These are phyloP conservation scores for Balamuthia mandrillaris DNA, from an alignment of 208 protist genomes.

Conservation along the genomic window DNA sequence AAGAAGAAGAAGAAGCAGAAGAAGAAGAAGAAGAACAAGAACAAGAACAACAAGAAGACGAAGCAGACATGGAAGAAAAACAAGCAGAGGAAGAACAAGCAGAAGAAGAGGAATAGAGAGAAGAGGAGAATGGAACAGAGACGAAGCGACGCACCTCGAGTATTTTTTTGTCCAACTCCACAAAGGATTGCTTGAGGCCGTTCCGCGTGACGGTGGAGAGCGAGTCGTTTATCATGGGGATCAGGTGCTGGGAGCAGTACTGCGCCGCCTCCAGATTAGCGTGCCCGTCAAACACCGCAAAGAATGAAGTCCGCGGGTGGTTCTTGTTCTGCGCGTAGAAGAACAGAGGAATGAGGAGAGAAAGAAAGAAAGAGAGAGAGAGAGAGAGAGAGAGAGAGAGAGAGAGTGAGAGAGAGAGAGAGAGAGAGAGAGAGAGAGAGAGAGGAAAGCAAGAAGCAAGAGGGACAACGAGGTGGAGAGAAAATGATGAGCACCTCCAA, in stretches of 20 bases:
- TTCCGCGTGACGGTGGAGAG: neutral
- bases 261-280: neutral
- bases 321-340: too few relatives aligned
- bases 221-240: neutral
- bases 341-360: neutral
- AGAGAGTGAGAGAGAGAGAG: neutral
- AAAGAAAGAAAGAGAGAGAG: neutral
- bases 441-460: too few relatives aligned
- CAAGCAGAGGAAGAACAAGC: neutral
- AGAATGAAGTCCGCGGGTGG: too few relatives aligned
- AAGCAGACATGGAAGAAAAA: neutral
- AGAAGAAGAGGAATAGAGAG: neutral
- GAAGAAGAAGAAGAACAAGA: neutral
- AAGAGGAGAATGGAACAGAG: neutral
- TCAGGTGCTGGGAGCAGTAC: neutral
- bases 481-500: too few relatives aligned
- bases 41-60: too few relatives aligned
- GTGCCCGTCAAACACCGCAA: neutral
- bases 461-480: too few relatives aligned
- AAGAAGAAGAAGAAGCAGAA: neutral
- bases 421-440: neutral
- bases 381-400: constrained; percentile 6
- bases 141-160: constrained; percentile 2
- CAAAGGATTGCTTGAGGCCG: neutral
- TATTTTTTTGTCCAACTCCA: too few relatives aligned